Percentiles rank a stretch among this genome's conserved stretches.
Evolutionary conservation across 495 filamentous ascomycete species (phyloP).

Genomic region (Hyaloscypha variabilis): DNA sequence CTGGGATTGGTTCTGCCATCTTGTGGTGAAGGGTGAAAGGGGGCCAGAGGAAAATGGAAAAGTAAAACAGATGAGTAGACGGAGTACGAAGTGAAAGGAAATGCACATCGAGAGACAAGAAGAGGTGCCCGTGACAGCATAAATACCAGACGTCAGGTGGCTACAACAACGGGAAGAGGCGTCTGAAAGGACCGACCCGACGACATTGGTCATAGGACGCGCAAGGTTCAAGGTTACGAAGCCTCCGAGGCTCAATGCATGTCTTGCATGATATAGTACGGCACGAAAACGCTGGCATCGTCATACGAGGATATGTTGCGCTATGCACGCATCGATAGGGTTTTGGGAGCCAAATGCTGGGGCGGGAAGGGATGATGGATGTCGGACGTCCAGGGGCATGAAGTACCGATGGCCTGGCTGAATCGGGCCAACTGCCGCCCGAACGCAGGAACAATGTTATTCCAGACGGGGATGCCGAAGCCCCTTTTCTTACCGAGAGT

Average conservation of each 20-base stretch:
- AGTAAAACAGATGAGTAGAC: not conserved
- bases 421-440: constrained; percentile 3
- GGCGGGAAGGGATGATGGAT: too few species aligned
- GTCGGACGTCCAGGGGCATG: too few species aligned
- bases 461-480: constrained; percentile 3
- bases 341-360: too few species aligned
- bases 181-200: not conserved
- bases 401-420: not conserved
- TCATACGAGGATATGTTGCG: not conserved
- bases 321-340: not conserved
- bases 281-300: not conserved
- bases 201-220: not conserved
- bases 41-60: not conserved
- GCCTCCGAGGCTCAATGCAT: not conserved
- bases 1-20: constrained; percentile 51
- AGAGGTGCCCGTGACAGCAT: not conserved
- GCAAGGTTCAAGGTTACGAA: not conserved
- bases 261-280: not conserved
- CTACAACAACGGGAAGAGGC: not conserved
- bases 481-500: not conserved
- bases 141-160: not conserved
- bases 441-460: constrained; percentile 1
- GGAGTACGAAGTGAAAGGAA: too few species aligned
- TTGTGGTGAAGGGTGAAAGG: not conserved
- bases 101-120: not conserved